Conservation (phyloP, 768 basidiomycete species). For the Hygrophoropsis aurantiaca region DNA sequence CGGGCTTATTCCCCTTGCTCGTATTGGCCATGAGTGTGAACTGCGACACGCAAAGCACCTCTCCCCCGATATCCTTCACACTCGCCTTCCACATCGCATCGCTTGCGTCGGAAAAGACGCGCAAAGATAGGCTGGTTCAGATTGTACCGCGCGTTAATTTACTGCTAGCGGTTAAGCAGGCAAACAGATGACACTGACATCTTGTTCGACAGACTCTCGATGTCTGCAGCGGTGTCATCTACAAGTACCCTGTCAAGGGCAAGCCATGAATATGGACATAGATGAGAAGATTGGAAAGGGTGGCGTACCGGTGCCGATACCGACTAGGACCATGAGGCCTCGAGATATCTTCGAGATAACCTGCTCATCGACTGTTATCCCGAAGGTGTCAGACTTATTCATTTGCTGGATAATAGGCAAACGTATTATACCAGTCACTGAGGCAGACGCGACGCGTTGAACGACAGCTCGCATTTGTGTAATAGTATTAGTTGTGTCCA, state of each 20-base stretch:
- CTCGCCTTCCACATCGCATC: constrained; percentile 82
- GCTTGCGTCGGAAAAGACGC: constrained; percentile 65
- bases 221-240: constrained; percentile 84
- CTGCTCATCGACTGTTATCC: constrained; percentile 68
- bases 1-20: constrained; percentile 84
- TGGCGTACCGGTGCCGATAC: constrained; percentile 74
- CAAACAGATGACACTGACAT: constrained; percentile 51
- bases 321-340: constrained; percentile 89
- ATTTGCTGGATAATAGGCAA: not conserved
- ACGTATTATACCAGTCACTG: constrained; percentile 65
- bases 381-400: not conserved
- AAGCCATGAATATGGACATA: not conserved
- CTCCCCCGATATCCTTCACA: constrained; percentile 86
- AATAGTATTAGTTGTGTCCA: not conserved
- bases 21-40: constrained; percentile 90
- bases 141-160: constrained; percentile 7
- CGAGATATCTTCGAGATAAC: constrained; percentile 79
- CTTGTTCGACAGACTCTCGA: constrained; percentile 74
- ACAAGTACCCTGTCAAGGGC: constrained; percentile 29
- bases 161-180: not conserved
- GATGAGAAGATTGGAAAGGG: not conserved
- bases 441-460: constrained; percentile 81
- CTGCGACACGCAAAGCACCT: constrained; percentile 92
- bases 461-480: constrained; percentile 87
- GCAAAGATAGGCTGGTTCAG: constrained; percentile 58